Evolutionary conservation across 2,329 filamentous ascomycete species (phyloP), one percentile per base, ranked within the genome.

Genomic region (Ophiostoma pallidulum): DNA sequence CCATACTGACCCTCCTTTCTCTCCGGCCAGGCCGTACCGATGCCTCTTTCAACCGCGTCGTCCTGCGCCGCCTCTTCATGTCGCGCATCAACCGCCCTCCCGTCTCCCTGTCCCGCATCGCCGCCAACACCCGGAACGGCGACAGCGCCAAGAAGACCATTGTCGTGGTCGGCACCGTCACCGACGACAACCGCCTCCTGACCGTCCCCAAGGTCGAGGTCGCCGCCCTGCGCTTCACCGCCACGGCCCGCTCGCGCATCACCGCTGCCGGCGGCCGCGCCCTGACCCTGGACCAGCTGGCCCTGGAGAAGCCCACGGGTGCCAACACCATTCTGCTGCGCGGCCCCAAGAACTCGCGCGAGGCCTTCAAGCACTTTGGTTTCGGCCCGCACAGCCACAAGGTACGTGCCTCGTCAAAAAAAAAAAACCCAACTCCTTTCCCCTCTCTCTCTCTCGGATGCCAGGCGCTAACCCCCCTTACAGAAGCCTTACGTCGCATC

Each of bases 321-420:
- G 82, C 84, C 76, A 96, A 97, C 83, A 97, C 92, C 58, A 78
- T 98, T 62, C 83, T 97, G 64, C 84, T 98, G 69, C 87, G 92
- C 71, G 92, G 92, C 58, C 90, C 92, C 72, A 98, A 96, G 88
- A 97, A 97, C 75, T 72, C 88, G 62, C 84, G 92, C 68, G 92
- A 98, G 82, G 87, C 92, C 56, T 77, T 97, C 72, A 97, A 94
- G 86, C 94, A 98, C 78, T 98, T 98, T 69, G 92, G 94, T 68
- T 86, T 98, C 63, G 94, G 92, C 60, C 92, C 92, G 59, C 92
- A 98, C 82, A 90, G 82, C 72, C 77, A 94, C 84, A 98, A 97
- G 86, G 86, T 88, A 70, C 59, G 76, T 66, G 10, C 7, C 3
- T 0, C 31, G n/a, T n/a, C n/a, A n/a, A n/a, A n/a, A n/a, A n/a